Conservation (phyloP, 164 flowering plant species). For the Chimonanthus praecox region DNA sequence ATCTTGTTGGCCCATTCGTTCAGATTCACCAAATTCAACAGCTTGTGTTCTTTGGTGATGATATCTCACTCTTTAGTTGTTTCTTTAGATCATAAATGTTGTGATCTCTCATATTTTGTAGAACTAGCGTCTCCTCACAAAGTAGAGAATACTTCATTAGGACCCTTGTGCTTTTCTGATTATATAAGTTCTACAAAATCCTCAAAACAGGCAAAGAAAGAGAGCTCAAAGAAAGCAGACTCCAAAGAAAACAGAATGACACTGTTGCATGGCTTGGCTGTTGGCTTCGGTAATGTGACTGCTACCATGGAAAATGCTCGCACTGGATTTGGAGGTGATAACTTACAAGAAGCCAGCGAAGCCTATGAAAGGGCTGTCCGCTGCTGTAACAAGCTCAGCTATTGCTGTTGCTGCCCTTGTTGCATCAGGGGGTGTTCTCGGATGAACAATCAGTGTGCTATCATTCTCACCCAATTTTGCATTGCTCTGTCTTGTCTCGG, state of each 20-base stretch:
- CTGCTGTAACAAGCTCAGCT: conserved; percentile 42
- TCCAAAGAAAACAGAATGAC: conserved; percentile 23
- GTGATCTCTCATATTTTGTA: no score
- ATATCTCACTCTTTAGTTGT: no score
- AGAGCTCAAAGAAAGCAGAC: conserved; percentile 4
- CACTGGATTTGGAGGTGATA: conserved; percentile 27
- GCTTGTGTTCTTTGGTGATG: no score
- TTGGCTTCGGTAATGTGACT: conserved; percentile 61
- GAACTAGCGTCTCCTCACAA: no score
- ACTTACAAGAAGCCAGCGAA: conserved; percentile 29
- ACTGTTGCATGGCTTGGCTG: conserved; percentile 30
- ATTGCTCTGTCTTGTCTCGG: conserved; percentile 59
- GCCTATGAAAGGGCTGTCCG: conserved; percentile 51
- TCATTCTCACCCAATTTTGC: conserved; percentile 49
- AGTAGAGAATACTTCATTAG: no score
- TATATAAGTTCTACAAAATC: no score
- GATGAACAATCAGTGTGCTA: conserved; percentile 59
- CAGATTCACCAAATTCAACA: no score
- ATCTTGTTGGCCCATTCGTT: no score
- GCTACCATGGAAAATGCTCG: conserved; percentile 59
- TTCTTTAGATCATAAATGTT: no score
- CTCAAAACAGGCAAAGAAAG: conserved; percentile 10
- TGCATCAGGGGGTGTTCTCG: conserved; percentile 51
- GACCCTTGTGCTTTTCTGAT: no score
- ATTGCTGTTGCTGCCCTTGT: conserved; percentile 68